Conservation (phyloP, 2,329 filamentous ascomycete genomes). For the Epichloe typhina region DNA sequence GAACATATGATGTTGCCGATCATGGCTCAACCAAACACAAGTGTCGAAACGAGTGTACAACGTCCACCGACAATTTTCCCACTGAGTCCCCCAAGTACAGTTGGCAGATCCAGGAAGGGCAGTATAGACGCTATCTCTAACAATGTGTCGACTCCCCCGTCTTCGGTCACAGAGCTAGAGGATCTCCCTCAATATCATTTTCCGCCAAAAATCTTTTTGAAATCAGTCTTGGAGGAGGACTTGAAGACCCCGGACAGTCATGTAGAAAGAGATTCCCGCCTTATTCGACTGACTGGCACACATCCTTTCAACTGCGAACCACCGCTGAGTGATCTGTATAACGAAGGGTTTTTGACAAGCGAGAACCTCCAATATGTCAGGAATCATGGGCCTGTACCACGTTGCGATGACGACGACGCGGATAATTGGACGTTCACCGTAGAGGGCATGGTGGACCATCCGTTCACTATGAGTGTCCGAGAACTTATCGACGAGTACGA, state of each 20-base stretch:
- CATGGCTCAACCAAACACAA: neutral
- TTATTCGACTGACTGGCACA: slow-evolving; percentile 76
- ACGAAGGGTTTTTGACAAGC: slow-evolving; percentile 73
- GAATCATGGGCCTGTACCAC: slow-evolving; percentile 76
- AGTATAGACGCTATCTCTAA: slow-evolving; percentile 16
- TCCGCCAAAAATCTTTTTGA: slow-evolving; percentile 50
- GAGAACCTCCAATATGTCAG: slow-evolving; percentile 84
- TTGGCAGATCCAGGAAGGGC: slow-evolving; percentile 22
- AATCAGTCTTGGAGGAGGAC: slow-evolving; percentile 58
- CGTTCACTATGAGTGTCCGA: slow-evolving; percentile 56
- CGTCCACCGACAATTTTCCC: slow-evolving; percentile 15
- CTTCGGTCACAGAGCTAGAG: neutral
- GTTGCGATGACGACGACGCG: slow-evolving; percentile 58
- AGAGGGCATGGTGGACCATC: slow-evolving; percentile 71
- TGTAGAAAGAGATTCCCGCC: slow-evolving; percentile 63
- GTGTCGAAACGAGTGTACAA: neutral
- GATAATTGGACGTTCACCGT: slow-evolving; percentile 72
- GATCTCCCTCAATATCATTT: slow-evolving; percentile 39
- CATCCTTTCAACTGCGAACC: slow-evolving; percentile 90
- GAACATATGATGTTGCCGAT: neutral
- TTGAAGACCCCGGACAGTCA: slow-evolving; percentile 72
- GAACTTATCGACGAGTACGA: slow-evolving; percentile 64
- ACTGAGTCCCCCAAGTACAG: slow-evolving; percentile 29
- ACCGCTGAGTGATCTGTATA: slow-evolving; percentile 63
- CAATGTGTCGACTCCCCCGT: neutral